Percentiles rank a stretch among this genome's conserved stretches.
phyloP scores from a whole-genome alignment of 257 asterid genomes.

The Solanum pinnatisectum region DNA sequence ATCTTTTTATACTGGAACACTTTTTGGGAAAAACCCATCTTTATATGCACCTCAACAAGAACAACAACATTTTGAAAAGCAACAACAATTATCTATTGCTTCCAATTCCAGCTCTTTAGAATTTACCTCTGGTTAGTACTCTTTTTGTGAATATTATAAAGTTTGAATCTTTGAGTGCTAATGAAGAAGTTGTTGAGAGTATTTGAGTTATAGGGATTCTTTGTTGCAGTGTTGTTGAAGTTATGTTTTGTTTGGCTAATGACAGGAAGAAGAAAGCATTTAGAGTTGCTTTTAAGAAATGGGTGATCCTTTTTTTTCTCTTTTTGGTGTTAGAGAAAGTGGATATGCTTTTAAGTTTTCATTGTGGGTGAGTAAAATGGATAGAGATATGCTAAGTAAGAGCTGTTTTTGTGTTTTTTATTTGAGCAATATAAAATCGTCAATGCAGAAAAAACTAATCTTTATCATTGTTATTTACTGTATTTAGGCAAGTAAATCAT shows the following conservation, averaged over 20 bases:
- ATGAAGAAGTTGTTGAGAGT: not conserved
- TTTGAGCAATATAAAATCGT: not conserved
- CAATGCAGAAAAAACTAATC: not conserved
- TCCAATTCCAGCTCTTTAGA: constrained; percentile 16
- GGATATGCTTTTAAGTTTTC: not conserved
- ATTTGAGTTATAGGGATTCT: not conserved
- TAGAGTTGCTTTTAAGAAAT: not conserved
- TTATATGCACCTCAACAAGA: constrained; percentile 18
- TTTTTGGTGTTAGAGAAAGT: not conserved
- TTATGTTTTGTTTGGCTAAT: not conserved
- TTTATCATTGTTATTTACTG: not conserved
- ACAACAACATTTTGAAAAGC: constrained; percentile 14
- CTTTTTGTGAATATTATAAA: not conserved
- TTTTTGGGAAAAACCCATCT: constrained; percentile 33
- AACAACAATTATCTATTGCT: constrained; percentile 9
- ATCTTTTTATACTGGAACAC: constrained; percentile 84
- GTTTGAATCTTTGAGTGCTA: not conserved
- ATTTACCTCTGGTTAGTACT: constrained; percentile 24
- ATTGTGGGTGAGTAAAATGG: not conserved
- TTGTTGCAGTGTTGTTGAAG: not conserved
- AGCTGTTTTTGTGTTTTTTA: not conserved
- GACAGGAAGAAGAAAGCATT: not conserved
- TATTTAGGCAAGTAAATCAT: not conserved
- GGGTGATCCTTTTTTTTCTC: not conserved
- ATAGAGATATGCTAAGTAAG: not conserved